A percentile compares a stretch with the other conserved stretches of the same genome.
Conservation (phyloP, 148 eudicot species). For the Limonium bicolor region DNA sequence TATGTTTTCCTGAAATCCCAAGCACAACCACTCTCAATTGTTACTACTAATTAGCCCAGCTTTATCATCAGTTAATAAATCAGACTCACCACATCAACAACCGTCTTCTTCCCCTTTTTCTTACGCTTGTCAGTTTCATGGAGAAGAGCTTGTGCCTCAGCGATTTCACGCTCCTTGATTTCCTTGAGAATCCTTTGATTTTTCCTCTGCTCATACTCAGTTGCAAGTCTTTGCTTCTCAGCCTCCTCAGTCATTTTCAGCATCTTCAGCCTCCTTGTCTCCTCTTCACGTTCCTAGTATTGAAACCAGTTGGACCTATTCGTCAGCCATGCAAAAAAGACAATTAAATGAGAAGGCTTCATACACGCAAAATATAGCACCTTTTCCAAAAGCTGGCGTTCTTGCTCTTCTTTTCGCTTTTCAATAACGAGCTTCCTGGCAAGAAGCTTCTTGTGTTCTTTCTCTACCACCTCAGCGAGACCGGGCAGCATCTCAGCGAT, state of each 20-base stretch:
- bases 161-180: conserved; percentile 63
- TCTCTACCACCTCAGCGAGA: conserved; percentile 73
- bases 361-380: conserved; percentile 13
- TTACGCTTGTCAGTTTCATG: conserved; percentile 45
- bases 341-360: neutral
- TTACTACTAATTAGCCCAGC: neutral
- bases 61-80: neutral
- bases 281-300: conserved; percentile 82
- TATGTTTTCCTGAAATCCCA: conserved; percentile 34
- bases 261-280: conserved; percentile 49
- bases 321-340: neutral
- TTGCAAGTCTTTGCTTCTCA: conserved; percentile 69
- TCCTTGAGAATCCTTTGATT: conserved; percentile 50
- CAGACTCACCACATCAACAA: conserved; percentile 57
- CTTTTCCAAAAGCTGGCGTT: conserved; percentile 73
- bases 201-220: conserved; percentile 66
- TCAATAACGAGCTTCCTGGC: conserved; percentile 88
- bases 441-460: conserved; percentile 81
- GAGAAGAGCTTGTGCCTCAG: conserved; percentile 57
- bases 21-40: neutral
- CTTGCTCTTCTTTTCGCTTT: conserved; percentile 92
- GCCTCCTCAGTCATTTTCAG: conserved; percentile 71
- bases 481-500: conserved; percentile 53
- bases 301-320: neutral
- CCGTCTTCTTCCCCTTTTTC: conserved; percentile 58